These are phyloP conservation scores for Alternaria sp. DNA, from an alignment of 2,329 filamentous ascomycete species.

Conservation along the genomic window DNA sequence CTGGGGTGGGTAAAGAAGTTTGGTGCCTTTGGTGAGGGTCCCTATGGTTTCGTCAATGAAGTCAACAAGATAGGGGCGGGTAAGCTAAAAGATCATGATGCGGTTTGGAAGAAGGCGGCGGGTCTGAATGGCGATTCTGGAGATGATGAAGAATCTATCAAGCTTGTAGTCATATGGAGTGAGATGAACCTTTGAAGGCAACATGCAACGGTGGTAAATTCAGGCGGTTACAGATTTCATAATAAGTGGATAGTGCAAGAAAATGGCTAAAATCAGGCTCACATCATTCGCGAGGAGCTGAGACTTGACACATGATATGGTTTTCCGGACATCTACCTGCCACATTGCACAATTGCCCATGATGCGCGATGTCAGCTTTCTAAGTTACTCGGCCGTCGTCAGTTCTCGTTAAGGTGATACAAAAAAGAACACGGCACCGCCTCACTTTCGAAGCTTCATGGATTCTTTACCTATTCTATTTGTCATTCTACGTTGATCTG, in stretches of 20 bases:
- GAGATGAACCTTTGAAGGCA: background rate
- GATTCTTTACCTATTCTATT: background rate
- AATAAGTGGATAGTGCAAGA: background rate
- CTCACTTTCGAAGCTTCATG: background rate
- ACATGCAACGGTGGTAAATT: background rate
- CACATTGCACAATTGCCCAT: background rate
- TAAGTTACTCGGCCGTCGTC: background rate
- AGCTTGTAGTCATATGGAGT: background rate
- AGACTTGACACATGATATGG: background rate
- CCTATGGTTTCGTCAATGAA: background rate
- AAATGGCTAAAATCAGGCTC: background rate
- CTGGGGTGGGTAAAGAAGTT: background rate
- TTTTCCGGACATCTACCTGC: background rate
- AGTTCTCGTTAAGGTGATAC: background rate
- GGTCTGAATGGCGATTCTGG: background rate
- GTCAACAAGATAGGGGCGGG: background rate
- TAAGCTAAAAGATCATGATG: background rate
- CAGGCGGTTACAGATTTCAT: background rate
- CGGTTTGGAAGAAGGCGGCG: background rate
- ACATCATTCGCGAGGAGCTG: background rate
- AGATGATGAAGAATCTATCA: background rate
- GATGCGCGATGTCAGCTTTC: background rate
- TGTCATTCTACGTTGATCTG: conserved; percentile 6
- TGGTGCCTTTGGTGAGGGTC: background rate
- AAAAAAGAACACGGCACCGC: background rate